Evolutionary conservation across 306 rosid genomes (phyloP), one percentile per base, ranked within the genome.

Genomic region (Vicia sativa): DNA sequence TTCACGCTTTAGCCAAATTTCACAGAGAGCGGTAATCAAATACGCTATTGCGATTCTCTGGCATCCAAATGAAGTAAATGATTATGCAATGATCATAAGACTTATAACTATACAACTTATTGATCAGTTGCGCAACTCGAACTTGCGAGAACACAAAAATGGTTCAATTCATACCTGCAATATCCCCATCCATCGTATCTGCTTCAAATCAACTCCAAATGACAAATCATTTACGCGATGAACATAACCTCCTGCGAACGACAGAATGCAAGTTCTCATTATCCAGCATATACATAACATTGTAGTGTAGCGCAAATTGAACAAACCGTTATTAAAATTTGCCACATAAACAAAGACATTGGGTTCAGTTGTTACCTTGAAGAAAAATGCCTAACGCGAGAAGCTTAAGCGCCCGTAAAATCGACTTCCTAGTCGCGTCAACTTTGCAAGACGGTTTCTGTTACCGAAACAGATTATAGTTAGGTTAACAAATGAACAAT

Each of bases 41-140:
- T 90, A 90, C 7, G 92, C 97, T 46, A 95, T 38, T 31, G 91
- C 97, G 65, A 90, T 95, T 81, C 99, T 85, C 99, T 95, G 87
- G 3, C 1, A 31, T 70, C 28, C 41, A 74, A 48, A 48, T 46
- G 23, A 76, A 67, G 35, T 46, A 58, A 60, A 77, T 11, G 9
- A 62, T 18, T 13, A 34, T 7, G 2, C 7, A 18, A 63, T 4
- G 7, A 9, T 4, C 12, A 42, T 42, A 39, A 67, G n/a, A n/a
- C n/a, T 3, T 25, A 25, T 21, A 21, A 1, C 1, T 21, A 21
- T 1, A 21, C 23, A 21, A 21, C 23, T 21, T 21, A 21, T 21
- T 21, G 23, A 21, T 21, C 23, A 21, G 2, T 21, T 21, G 23
- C 23, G 23, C 23, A 21, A 21, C 23, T 21, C 23, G 23, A 2